Percentiles rank a stretch among this genome's conserved stretches.
Evolutionary conservation across 345 rosid species (phyloP).

Genomic region (Cochlearia excelsa): DNA sequence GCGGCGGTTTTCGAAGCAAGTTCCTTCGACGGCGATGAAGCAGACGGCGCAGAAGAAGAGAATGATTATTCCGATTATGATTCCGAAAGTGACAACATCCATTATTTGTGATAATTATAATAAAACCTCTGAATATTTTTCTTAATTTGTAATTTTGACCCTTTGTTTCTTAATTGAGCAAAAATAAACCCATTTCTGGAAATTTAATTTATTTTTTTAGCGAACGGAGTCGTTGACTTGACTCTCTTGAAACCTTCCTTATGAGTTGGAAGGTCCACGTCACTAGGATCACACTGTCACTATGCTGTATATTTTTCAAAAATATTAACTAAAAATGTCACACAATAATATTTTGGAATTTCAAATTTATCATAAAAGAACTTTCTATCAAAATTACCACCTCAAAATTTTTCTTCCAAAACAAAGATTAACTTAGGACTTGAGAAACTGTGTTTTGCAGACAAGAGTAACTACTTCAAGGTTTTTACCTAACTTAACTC

Average conservation of each 20-base stretch:
- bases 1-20: constrained; percentile 55
- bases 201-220: too few species aligned
- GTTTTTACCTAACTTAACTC: not conserved
- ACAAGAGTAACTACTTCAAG: not conserved
- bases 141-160: constrained; percentile 4
- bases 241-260: too few species aligned
- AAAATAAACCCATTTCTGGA: not conserved
- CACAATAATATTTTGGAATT: too few species aligned
- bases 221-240: too few species aligned
- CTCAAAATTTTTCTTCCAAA: too few species aligned
- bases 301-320: too few species aligned
- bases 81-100: constrained; percentile 71
- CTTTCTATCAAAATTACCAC: too few species aligned
- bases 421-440: not conserved
- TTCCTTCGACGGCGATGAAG: constrained; percentile 73
- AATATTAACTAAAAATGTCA: too few species aligned
- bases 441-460: constrained; percentile 1
- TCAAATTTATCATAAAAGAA: too few species aligned
- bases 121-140: not conserved
- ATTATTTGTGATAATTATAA: constrained; percentile 24
- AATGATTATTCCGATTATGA: constrained; percentile 66
- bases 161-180: not conserved
- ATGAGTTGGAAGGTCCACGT: too few species aligned
- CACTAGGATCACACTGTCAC: too few species aligned
- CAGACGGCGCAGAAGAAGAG: constrained; percentile 58